Base-by-base conservation (phyloP, 1,284 basidiomycete species). In the Moesziomyces sp. region DNA sequence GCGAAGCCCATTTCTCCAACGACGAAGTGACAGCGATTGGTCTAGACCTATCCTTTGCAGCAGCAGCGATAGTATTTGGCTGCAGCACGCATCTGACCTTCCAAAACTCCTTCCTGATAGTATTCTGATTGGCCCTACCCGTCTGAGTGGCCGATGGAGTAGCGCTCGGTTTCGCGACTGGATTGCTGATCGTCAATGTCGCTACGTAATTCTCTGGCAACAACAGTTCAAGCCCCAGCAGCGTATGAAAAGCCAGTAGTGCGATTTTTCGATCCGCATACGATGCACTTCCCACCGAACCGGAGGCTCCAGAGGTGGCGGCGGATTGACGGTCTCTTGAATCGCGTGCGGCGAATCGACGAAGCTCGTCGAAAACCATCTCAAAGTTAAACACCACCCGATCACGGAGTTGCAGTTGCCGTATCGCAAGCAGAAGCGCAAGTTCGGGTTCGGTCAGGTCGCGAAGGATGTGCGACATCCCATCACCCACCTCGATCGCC, bases 311-410 rank as follows among this genome's bases (percentile, higher is more conserved):
- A n/a, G 33, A 14, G 19, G 43, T 49, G 13, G 56, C 52, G 16
- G 54, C 61, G 3, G 71, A 58, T 46, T 60, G 58, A 5, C 67
- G 53, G 38, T 74, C 65, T 2, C 65, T 19, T 1, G 54, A 54
- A 9, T 74, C 67, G 21, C 63, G 38, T 0, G 62, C 49, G 7
- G 63, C 81, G 48, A 82, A 83, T 3, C 76, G 68, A 5, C 59
- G 35, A 0, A 83, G 47, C 40, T 82, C 78, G 44, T 78, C 70
- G 38, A 78, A 78, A 33, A 68, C 72, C 79, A 83, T 81, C 58
- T 82, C 82, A 52, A 83, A 83, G 55, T 81, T 83, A 61, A 83
- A 83, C n/a, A 76, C 61, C n/a, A 49, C 43, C 11, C 75, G 67
- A 44, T 79, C 79, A 18, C 74, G 68, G 3, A 69, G 64, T 48